phyloP scores from a whole-genome alignment of 768 basidiomycete species.

The Naganishia vishniacii region DNA sequence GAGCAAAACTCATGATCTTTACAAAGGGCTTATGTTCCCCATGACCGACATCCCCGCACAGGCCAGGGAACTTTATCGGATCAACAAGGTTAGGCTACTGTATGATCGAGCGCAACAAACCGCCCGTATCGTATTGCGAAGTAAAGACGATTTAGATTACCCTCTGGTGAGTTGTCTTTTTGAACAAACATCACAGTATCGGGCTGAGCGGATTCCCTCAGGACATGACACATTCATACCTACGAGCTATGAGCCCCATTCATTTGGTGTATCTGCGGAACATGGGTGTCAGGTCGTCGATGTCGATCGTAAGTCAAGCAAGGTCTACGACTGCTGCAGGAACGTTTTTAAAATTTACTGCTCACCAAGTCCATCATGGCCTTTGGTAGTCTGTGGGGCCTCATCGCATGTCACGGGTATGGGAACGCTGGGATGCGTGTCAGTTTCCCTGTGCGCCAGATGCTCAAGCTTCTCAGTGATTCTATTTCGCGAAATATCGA shows the following conservation, averaged over 20 bases:
- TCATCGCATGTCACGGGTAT: slow-evolving; percentile 72
- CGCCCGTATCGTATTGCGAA: slow-evolving; percentile 64
- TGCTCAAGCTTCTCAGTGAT: slow-evolving; percentile 71
- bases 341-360: background rate
- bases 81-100: slow-evolving; percentile 71
- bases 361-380: slow-evolving; percentile 66
- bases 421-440: slow-evolving; percentile 74
- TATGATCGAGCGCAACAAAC: slow-evolving; percentile 70
- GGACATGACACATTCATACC: slow-evolving; percentile 78
- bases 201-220: slow-evolving; percentile 40
- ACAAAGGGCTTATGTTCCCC: slow-evolving; percentile 54
- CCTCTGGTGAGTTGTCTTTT: slow-evolving; percentile 56
- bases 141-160: slow-evolving; percentile 59
- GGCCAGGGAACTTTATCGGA: slow-evolving; percentile 64
- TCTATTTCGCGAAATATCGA: slow-evolving; percentile 75
- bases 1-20: slow-evolving; percentile 67
- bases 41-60: slow-evolving; percentile 52
- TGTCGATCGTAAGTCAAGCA: slow-evolving; percentile 64
- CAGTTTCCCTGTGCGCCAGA: slow-evolving; percentile 76
- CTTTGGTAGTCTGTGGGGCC: slow-evolving; percentile 73
- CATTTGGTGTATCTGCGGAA: slow-evolving; percentile 67
- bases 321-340: background rate
- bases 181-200: too few species aligned
- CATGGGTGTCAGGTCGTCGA: slow-evolving; percentile 76
- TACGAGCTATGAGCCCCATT: slow-evolving; percentile 83